Evolutionary conservation across 345 rosid genomes (phyloP).

Genomic region (Erysimum cheiranthoides): DNA sequence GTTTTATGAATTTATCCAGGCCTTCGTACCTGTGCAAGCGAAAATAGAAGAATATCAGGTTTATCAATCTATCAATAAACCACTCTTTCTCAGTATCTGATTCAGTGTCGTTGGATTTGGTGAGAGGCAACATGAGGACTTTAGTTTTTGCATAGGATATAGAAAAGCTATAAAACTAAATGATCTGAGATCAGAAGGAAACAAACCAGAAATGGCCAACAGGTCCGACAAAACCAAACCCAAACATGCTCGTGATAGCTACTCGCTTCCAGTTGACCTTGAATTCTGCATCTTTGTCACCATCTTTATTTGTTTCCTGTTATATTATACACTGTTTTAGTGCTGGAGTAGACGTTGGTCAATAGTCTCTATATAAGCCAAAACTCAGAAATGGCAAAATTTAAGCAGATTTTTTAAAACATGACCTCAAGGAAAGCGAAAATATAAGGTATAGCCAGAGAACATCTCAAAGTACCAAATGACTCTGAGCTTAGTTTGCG

Average conservation of each 20-base stretch:
- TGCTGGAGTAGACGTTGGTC: background rate
- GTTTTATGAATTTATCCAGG: slow-evolving; percentile 71
- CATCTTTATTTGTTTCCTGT: slow-evolving; percentile 63
- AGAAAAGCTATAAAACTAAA: slow-evolving; percentile 12
- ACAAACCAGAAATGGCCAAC: slow-evolving; percentile 87
- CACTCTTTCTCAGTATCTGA: slow-evolving; percentile 14
- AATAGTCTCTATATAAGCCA: background rate
- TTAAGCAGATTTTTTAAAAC: background rate
- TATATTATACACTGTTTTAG: slow-evolving; percentile 36
- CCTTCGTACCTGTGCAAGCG: slow-evolving; percentile 72
- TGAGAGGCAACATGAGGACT: slow-evolving; percentile 14
- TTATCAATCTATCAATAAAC: background rate
- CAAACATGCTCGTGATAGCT: slow-evolving; percentile 75
- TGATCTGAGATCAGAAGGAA: slow-evolving; percentile 20
- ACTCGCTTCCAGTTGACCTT: slow-evolving; percentile 79
- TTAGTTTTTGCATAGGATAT: background rate
- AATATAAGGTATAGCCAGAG: background rate
- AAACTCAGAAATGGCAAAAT: background rate
- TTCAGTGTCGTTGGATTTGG: background rate
- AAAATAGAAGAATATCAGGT: slow-evolving; percentile 10
- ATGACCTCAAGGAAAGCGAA: background rate
- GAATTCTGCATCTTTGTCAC: slow-evolving; percentile 53
- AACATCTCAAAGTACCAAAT: slow-evolving; percentile 20
- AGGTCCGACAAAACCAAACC: slow-evolving; percentile 85
- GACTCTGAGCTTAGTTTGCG: background rate